Percentiles rank a stretch among this genome's conserved stretches.
Conservation (phyloP, 2,329 filamentous ascomycete genomes). For the Cordyceps javanica region DNA sequence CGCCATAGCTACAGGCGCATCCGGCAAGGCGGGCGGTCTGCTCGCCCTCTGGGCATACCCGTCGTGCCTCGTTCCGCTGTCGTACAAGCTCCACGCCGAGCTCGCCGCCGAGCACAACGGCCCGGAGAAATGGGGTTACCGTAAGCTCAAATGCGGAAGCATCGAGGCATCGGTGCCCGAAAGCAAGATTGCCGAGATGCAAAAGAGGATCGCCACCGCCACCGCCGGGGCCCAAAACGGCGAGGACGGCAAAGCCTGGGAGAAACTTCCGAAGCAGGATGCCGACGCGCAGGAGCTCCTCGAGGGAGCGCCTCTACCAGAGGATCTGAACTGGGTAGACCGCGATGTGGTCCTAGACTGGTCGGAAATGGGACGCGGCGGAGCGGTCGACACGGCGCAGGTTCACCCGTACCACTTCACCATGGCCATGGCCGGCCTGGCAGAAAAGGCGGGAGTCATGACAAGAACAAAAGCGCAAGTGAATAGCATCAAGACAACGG, state of each 20-base stretch:
- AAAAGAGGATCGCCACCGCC: not conserved
- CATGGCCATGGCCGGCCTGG: slow-evolving; percentile 71
- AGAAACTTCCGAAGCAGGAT: slow-evolving; percentile 57
- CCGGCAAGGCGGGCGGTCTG: slow-evolving; percentile 88
- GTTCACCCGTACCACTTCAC: slow-evolving; percentile 93
- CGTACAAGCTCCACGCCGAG: slow-evolving; percentile 75
- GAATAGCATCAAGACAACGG: slow-evolving; percentile 54
- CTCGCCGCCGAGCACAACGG: slow-evolving; percentile 81
- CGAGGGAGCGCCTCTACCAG: slow-evolving; percentile 58
- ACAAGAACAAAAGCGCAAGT: slow-evolving; percentile 62
- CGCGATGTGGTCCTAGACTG: slow-evolving; percentile 61
- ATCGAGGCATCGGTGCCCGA: slow-evolving; percentile 34
- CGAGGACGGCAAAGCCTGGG: slow-evolving; percentile 44
- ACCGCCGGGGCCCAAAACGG: slow-evolving; percentile 15
- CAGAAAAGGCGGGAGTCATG: slow-evolving; percentile 60
- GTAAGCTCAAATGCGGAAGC: slow-evolving; percentile 67
- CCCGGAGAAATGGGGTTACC: slow-evolving; percentile 76
- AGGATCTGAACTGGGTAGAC: slow-evolving; percentile 80
- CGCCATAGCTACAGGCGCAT: slow-evolving; percentile 81
- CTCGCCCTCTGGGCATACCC: slow-evolving; percentile 92
- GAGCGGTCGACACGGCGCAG: slow-evolving; percentile 75
- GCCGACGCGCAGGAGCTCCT: slow-evolving; percentile 40
- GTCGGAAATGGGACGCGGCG: slow-evolving; percentile 68
- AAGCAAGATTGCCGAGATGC: slow-evolving; percentile 7
- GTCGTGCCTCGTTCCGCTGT: slow-evolving; percentile 72